Base-by-base conservation (phyloP, 345 rosid genomes). In the Linum usitatissimum region DNA sequence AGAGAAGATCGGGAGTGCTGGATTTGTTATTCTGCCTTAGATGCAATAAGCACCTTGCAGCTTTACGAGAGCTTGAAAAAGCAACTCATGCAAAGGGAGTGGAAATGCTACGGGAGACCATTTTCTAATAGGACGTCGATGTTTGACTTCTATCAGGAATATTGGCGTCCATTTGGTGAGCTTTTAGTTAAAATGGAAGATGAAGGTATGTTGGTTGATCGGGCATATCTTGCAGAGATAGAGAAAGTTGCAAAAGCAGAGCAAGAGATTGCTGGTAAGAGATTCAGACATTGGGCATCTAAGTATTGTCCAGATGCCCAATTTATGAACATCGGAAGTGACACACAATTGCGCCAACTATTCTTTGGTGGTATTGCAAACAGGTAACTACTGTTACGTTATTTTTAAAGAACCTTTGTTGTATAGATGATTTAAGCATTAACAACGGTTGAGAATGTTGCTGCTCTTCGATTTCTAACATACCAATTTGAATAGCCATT, bases 261-360 rank as follows among this genome's bases (percentile, higher is more conserved):
- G 75, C 94, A 87, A 68, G 76, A 69, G 67, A 63, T 74, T 64
- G 96, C 90, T 61, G 92, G 31, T 63, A 80, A 69, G 71, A 83
- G 85, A 62, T 93, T 93, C 67, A 81, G 95, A 38, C 81, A 61
- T 62, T 90, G 99, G 99, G 99, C 99, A 51, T 81, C 87, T 13
- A 84, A 78, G 62, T 81, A 87, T 71, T 90, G 99, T 66, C 80
- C 80, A 40, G 92, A 93, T 56, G 97, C 97, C 53, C 80, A 77
- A 76, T 70, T 83, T 71, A 93, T 90, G 97, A 93, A 90, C 71
- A 90, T 87, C 66, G 92, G 94, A 70, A 90, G 99, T 66, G 97
- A 93, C 68, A 65, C 92, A 59, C 99, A 93, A 66, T 70, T 93
- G 62, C 82, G 97, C 68, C 91, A 84, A 73, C 84, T 93, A 70